A percentile compares a stretch with the other conserved stretches of the same genome.
These are phyloP conservation scores for Tulasnella sp. DNA, from an alignment of 768 basidiomycete species.

Conservation along the genomic window DNA sequence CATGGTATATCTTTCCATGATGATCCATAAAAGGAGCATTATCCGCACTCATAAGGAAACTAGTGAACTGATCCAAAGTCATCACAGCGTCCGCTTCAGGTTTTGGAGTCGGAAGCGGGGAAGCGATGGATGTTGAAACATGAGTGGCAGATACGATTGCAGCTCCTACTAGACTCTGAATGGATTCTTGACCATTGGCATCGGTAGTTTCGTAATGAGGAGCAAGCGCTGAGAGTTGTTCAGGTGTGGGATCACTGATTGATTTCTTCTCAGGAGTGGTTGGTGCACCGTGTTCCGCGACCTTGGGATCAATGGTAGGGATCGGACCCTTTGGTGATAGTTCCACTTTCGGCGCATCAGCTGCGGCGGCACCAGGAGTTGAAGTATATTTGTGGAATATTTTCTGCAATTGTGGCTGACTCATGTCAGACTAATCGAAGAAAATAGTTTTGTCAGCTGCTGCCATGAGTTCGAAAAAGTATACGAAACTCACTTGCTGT, in stretches of 20 bases:
- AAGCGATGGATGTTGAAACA: slow-evolving; percentile 16
- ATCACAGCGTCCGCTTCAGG: not conserved
- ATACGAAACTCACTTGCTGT: slow-evolving; percentile 35
- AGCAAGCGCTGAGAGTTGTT: too few relatives aligned
- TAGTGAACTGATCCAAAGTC: slow-evolving; percentile 47
- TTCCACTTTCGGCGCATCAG: too few relatives aligned
- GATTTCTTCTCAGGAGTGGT: too few relatives aligned
- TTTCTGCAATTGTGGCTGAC: slow-evolving; percentile 24
- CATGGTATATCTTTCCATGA: slow-evolving; percentile 46
- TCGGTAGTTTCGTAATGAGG: too few relatives aligned
- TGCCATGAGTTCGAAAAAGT: slow-evolving; percentile 29
- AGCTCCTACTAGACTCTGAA: not conserved
- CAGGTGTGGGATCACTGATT: too few relatives aligned
- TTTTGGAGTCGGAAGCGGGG: slow-evolving; percentile 1
- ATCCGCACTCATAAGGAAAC: slow-evolving; percentile 69
- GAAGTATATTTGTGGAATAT: slow-evolving; percentile 33
- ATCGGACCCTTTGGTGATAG: too few relatives aligned
- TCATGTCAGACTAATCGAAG: slow-evolving; percentile 24
- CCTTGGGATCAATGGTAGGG: too few relatives aligned
- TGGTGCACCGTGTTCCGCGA: too few relatives aligned
- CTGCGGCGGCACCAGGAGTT: too few relatives aligned
- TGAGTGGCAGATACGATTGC: not conserved
- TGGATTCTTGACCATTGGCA: too few relatives aligned
- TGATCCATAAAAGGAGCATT: slow-evolving; percentile 50
- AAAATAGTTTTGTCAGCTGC: slow-evolving; percentile 5